Base-by-base conservation (phyloP, 2,329 filamentous ascomycete species). In the Xylaria multiplex region DNA sequence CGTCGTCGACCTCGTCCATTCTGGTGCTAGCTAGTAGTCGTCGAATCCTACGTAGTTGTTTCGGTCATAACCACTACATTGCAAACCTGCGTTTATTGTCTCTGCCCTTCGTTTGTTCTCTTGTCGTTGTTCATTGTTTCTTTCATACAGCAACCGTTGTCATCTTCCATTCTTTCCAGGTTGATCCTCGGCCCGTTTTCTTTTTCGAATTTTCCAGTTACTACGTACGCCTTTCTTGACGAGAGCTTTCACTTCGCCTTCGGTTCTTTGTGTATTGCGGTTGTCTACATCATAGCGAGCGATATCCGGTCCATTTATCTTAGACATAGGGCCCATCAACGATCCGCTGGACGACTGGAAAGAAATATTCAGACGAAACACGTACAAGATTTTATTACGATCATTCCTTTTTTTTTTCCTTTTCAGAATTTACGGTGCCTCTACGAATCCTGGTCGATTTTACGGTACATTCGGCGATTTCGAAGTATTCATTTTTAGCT, bases 131-230 rank as follows among this genome's bases (percentile, higher is more conserved):
- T 64, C 57, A 59, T 65, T 72, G 67, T 66, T 69, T 69, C 62
- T 63, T 66, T 64, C 65, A 71, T 43, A 43, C 68, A 59, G 74
- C 73, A 72, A 74, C 69, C 70, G 72, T 70, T 65, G 42, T 50
- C 48, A 8, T 69, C 69, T 77, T 80, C 72, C 69, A 67, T 84
- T 84, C 82, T 78, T 81, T 81, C 82, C 83, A 83, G 85, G 85
- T 87, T 86, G 85, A 87, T 80, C 84, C 85, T 87, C 78, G 84
- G 84, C 81, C 76, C 73, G 81, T 64, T 69, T 63, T 46, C 48
- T 58, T 62, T 43, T 37, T 83, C 68, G 68, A 66, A 74, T 58
- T 43, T 45, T 65, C 63, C 30, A 57, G 27, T 27, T 27, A 3
- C 52, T 59, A 54, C 24, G 42, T 37, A 22, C 16, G 27, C 74